These are phyloP conservation scores for Vanilla planifolia DNA, from an alignment of 106 monocot species.

Conservation along the genomic window DNA sequence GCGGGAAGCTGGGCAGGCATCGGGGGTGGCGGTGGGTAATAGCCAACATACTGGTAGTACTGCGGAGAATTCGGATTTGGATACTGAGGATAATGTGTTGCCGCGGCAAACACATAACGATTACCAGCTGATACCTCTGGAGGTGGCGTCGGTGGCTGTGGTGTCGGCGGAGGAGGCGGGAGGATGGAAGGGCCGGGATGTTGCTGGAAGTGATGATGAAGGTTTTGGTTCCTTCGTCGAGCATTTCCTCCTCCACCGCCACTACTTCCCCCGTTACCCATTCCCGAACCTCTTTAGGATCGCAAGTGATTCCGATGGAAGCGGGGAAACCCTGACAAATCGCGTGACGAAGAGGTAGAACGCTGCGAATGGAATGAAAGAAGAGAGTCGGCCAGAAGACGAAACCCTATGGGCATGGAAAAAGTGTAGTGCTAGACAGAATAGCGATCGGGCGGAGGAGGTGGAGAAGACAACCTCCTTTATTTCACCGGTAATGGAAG, in stretches of 20 bases:
- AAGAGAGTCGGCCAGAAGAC: background rate
- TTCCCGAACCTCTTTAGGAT: background rate
- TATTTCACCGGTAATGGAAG: conserved; percentile 8
- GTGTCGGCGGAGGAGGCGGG: conserved; percentile 12
- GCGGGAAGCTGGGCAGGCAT: conserved; percentile 39
- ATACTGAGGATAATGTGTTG: conserved; percentile 57
- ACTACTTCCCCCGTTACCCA: conserved; percentile 22
- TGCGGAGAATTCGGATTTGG: conserved; percentile 45
- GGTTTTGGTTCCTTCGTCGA: conserved; percentile 15
- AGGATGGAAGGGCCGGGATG: background rate
- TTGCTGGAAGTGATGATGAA: background rate
- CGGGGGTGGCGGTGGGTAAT: conserved; percentile 56
- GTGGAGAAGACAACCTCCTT: background rate
- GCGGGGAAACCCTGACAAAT: background rate
- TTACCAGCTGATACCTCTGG: conserved; percentile 29
- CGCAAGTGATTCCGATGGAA: background rate
- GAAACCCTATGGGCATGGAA: background rate
- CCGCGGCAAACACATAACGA: conserved; percentile 66
- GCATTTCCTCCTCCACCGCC: conserved; percentile 1
- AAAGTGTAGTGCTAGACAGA: background rate
- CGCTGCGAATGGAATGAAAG: too few species aligned
- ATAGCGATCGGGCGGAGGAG: background rate
- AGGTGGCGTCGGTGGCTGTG: conserved; percentile 19
- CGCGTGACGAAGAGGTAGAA: background rate
- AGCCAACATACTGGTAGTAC: conserved; percentile 34